Percentiles rank a stretch among this genome's conserved stretches.
Evolutionary conservation across 768 basidiomycete genomes (phyloP).

Genomic region (Chalciporus chontae): DNA sequence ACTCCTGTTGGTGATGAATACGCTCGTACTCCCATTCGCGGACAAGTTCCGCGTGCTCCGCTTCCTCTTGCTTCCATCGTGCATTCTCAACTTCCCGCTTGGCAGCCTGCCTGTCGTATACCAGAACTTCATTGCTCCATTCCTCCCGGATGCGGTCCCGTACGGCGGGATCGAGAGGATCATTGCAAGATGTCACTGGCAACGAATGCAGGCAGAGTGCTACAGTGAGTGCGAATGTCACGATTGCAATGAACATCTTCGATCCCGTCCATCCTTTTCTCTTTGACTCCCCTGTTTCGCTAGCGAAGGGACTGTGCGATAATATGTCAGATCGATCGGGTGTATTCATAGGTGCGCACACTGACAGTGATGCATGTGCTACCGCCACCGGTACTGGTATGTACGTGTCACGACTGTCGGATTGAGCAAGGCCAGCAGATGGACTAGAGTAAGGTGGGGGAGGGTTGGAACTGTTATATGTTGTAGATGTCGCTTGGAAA

Average conservation of each 20-base stretch:
- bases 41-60: slow-evolving; percentile 1
- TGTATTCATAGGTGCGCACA: too few species aligned
- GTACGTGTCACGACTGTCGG: background rate
- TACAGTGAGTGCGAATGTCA: slow-evolving; percentile 1
- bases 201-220: slow-evolving; percentile 6
- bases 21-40: slow-evolving; percentile 21
- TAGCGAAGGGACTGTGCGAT: background rate
- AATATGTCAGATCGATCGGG: too few species aligned
- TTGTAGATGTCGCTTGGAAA: background rate
- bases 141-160: slow-evolving; percentile 19
- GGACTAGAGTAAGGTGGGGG: background rate
- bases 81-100: slow-evolving; percentile 4
- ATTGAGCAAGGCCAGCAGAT: background rate
- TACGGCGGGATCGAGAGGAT: slow-evolving; percentile 16
- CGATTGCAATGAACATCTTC: background rate
- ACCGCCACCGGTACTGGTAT: too few species aligned
- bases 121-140: slow-evolving; percentile 18
- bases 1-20: slow-evolving; percentile 10
- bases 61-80: slow-evolving; percentile 22
- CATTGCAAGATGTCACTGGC: slow-evolving; percentile 16
- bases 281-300: background rate
- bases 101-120: slow-evolving; percentile 10
- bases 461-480: background rate
- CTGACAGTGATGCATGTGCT: background rate
- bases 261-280: background rate